Conservation (phyloP, 208 protist species). For the Acanthamoeba healyi region DNA sequence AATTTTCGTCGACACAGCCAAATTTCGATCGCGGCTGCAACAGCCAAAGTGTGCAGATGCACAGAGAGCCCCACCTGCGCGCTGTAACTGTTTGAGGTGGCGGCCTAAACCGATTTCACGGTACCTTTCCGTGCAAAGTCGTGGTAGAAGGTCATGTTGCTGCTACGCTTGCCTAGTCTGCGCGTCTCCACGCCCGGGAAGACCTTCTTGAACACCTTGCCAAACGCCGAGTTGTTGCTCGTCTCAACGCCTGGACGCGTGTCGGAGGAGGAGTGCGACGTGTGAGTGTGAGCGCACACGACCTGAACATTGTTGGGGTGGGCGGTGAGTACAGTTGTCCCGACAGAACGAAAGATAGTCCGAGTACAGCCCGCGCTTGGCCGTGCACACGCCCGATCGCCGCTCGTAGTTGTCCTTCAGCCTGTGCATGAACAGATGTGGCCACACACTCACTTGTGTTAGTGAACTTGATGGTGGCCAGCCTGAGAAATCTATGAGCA, state of each 20-base stretch:
- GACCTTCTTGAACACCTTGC: slow-evolving; percentile 65
- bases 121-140: slow-evolving; percentile 48
- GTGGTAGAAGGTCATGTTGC: slow-evolving; percentile 61
- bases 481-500: no score
- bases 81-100: no score
- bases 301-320: not conserved
- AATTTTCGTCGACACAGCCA: no score
- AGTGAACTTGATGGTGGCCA: no score
- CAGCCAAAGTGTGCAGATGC: no score
- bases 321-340: not conserved
- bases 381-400: not conserved
- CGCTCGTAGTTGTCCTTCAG: slow-evolving; percentile 41
- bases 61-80: not conserved
- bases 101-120: not conserved
- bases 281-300: not conserved
- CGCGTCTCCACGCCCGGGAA: slow-evolving; percentile 27
- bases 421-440: not conserved
- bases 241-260: not conserved
- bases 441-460: not conserved
- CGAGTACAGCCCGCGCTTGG: not conserved
- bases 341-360: slow-evolving; percentile 35
- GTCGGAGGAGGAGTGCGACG: no score
- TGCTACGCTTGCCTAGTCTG: slow-evolving; percentile 43
- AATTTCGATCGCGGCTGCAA: no score
- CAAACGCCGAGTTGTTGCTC: slow-evolving; percentile 45